These are phyloP conservation scores for Heliocybe sulcata DNA, from an alignment of 1,284 basidiomycete species.

Conservation along the genomic window DNA sequence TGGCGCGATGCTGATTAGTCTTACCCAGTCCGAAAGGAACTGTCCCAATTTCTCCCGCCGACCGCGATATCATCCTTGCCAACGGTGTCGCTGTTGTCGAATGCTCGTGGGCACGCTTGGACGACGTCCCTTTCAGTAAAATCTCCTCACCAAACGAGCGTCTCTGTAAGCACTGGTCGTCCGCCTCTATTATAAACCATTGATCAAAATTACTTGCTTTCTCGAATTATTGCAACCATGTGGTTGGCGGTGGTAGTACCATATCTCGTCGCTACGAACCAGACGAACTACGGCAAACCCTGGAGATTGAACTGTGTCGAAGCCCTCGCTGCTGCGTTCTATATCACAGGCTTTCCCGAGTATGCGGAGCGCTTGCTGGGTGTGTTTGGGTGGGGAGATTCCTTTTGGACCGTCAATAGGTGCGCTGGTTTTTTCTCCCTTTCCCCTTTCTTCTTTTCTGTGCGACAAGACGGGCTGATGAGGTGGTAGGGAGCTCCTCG, in stretches of 20 bases:
- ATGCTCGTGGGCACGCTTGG: conserved; percentile 93
- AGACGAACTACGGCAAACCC: conserved; percentile 93
- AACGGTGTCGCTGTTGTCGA: conserved; percentile 92
- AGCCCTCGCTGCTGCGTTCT: conserved; percentile 89
- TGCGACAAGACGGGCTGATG: neutral
- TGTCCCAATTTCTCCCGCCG: conserved; percentile 76
- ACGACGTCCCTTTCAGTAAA: conserved; percentile 92
- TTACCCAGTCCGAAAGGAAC: conserved; percentile 75
- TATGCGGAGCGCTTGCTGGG: conserved; percentile 74
- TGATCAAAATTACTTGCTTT: neutral
- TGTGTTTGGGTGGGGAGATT: conserved; percentile 84
- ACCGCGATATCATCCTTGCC: conserved; percentile 73
- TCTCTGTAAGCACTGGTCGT: conserved; percentile 52
- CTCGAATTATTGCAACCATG: too few relatives aligned
- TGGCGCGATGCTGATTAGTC: neutral
- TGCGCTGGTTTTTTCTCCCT: conserved; percentile 21
- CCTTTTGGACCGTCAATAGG: conserved; percentile 84
- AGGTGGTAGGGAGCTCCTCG: conserved; percentile 46
- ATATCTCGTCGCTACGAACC: conserved; percentile 88
- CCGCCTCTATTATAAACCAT: neutral
- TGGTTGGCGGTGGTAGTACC: conserved; percentile 78
- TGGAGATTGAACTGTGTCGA: conserved; percentile 91
- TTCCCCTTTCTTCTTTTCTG: neutral
- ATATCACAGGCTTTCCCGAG: conserved; percentile 78
- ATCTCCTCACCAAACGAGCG: conserved; percentile 92